Conservation (phyloP, 2,329 filamentous ascomycete genomes). For the Pyrenochaeta sp. region DNA sequence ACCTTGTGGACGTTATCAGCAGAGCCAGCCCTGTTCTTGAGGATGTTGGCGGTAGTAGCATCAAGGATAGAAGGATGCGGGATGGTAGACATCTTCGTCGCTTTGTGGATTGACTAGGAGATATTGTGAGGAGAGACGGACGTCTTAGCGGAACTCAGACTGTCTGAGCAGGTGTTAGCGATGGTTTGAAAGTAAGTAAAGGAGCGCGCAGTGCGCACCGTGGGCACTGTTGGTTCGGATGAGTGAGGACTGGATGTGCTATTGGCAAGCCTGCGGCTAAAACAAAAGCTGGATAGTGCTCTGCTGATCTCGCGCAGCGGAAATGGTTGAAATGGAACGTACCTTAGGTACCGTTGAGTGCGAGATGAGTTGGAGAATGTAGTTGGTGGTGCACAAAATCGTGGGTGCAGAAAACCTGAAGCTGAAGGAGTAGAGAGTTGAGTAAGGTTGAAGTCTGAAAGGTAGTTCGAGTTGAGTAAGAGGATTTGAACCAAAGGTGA, state of each 20-base stretch:
- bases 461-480: background rate
- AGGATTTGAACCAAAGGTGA: background rate
- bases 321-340: background rate
- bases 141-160: background rate
- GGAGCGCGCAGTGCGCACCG: too few species aligned
- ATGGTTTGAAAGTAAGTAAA: background rate
- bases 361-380: background rate
- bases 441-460: background rate
- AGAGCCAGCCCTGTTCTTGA: background rate
- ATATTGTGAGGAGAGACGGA: background rate
- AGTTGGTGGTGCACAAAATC: background rate
- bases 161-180: background rate
- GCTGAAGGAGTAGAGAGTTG: background rate
- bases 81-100: background rate
- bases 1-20: too few species aligned
- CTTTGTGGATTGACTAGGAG: background rate
- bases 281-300: too few species aligned
- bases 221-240: too few species aligned
- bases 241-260: too few species aligned
- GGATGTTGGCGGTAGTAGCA: background rate
- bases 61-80: background rate
- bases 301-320: too few species aligned
- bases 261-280: too few species aligned
- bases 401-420: background rate
- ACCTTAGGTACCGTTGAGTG: background rate